Conservation (phyloP, 805 yeast genomes). For the Nakazawaea holstii region DNA sequence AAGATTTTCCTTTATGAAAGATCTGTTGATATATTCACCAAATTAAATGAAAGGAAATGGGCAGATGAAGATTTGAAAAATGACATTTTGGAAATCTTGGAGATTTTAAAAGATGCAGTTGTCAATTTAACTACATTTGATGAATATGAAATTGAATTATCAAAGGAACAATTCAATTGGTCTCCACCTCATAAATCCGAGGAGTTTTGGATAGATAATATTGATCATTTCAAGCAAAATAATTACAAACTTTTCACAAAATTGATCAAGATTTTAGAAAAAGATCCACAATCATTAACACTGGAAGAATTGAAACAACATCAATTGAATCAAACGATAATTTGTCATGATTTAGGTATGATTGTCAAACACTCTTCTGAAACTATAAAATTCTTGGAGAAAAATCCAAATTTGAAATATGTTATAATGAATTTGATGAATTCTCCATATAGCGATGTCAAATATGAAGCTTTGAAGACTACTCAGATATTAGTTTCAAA, state of each 20-base stretch:
- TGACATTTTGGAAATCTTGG: constrained; percentile 59
- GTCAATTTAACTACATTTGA: constrained; percentile 85
- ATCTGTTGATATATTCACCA: constrained; percentile 62
- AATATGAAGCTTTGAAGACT: constrained; percentile 91
- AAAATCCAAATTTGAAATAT: constrained; percentile 56
- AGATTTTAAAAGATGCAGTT: constrained; percentile 64
- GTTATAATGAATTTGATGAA: constrained; percentile 81
- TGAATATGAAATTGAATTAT: constrained; percentile 82
- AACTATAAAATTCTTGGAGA: constrained; percentile 45
- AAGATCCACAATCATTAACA: constrained; percentile 20
- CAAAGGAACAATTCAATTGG: constrained; percentile 73
- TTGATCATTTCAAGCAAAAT: constrained; percentile 66
- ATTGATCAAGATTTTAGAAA: constrained; percentile 47
- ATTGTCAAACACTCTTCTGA: constrained; percentile 61
- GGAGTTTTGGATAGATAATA: constrained; percentile 87
- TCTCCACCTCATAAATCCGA: constrained; percentile 88
- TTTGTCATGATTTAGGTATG: constrained; percentile 62
- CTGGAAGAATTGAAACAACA: constrained; percentile 18
- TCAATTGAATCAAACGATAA: constrained; percentile 45
- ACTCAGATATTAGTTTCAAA: constrained; percentile 92
- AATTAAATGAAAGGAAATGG: constrained; percentile 83
- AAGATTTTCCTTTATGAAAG: constrained; percentile 69
- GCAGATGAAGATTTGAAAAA: constrained; percentile 85
- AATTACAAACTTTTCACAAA: constrained; percentile 68
- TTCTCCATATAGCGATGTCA: constrained; percentile 77